Evolutionary conservation across 768 basidiomycete genomes (phyloP), one percentile per base, ranked within the genome.

Genomic region (Psilocybe cubensis): DNA sequence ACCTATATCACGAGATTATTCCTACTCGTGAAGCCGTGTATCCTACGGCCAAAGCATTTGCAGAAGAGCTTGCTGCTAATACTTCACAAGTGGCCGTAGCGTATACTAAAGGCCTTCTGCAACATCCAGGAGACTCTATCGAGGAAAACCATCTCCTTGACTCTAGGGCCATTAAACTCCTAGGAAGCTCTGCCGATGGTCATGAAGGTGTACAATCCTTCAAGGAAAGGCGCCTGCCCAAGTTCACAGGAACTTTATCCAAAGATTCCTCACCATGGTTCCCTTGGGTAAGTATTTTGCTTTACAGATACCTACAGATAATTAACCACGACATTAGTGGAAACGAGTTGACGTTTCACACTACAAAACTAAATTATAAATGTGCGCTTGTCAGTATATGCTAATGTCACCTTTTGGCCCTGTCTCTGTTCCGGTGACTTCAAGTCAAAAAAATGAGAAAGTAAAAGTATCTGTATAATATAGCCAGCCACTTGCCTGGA

Each of bases 121-220:
- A 81, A 60, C 77, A 80, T 56, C 77, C 82, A 1, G 81, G 77
- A 10, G 72, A 79, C 53, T 79, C 72, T 7, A 70, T 76, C 45
- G 84, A 86, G 63, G 82, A 82, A 63, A 83, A 81, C 56, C 83
- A 85, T 54, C 63, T 84, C 3, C 62, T 79, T 17, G 84, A 85
- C 59, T 85, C 84, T 9, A 68, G 77, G 14, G 78, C 74, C 4
- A 77, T 85, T 21, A 69, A 74, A 23, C 62, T 78, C 21, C 60
- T 80, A 0, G 80, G 68, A 0, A 64, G 58, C 18, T 70, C 74
- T 4, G 61, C 60, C 8, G 84, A 85, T 58, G 79, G 75, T 0
- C 67, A 65, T 12, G 84, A 85, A 57, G 84, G 83, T 3, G 75
- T 75, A 6, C 60, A 58, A 7, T 73, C 84, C 0, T 86, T 85